Base-by-base conservation (phyloP, 208 protist genomes). In the Trichomonas tenax region DNA sequence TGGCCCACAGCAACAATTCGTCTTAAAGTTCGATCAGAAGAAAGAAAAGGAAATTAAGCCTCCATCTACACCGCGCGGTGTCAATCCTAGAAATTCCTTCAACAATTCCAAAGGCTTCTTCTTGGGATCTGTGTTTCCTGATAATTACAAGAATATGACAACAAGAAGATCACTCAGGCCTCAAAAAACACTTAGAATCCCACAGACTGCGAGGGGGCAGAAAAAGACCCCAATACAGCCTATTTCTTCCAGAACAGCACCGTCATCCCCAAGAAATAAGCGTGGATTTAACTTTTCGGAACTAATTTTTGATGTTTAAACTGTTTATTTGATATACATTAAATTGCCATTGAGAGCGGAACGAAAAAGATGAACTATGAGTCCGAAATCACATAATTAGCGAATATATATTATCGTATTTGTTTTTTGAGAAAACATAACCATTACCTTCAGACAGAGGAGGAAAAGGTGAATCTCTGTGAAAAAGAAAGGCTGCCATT, bases 1-100 rank as follows among this genome's bases (percentile, higher is more conserved):
- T 40, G 99, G 99, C 26, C 98, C 98, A 31, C 98, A 99, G 96
- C 99, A 99, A 96, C 97, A 98, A 96, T 99, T 98, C 96, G 96
- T 99, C 0, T 97, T 98, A 46, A 97, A 97, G 41, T 97, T 48
- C 38, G 86, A 93, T 10, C 40, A 89, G 46, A 34, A n/a, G 63
- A 51, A 51, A 51, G 21, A 72, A 26, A 72, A 72, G 26, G 26
- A n/a, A n/a, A 17, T n/a, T n/a, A 72, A 72, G 26, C 58, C 58
- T 72, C 58, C 58, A n/a, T 72, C 58, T 31, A 72, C 58, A 31
- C 58, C 58, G 8, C 58, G 58, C 4, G 26, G 58, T 6, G 26
- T 17, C 11, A 72, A 72, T n/a, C 58, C 58, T 31, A 72, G 4
- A n/a, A 72, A 72, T 72, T n/a, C 21, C 4, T 72, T 72, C 26